These are phyloP conservation scores for Pseudogymnoascus verrucosus DNA, from an alignment of 2,329 filamentous ascomycete species.

Conservation along the genomic window DNA sequence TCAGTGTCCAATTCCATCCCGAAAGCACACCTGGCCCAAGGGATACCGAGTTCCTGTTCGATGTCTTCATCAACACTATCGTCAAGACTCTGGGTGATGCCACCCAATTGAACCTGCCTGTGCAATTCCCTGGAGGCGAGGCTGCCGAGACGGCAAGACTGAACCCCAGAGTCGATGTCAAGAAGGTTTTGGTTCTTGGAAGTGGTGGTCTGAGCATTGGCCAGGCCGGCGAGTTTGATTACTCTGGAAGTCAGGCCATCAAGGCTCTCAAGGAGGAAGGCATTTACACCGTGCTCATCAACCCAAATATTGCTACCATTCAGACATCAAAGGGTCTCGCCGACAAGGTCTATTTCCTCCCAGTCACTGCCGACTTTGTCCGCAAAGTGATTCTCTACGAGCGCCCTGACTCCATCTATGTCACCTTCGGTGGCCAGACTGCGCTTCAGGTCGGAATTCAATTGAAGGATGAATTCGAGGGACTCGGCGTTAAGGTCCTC, in stretches of 20 bases:
- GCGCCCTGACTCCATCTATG: constrained; percentile 91
- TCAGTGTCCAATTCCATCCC: constrained; percentile 99
- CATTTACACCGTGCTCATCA: constrained; percentile 96
- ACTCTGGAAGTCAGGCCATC: constrained; percentile 96
- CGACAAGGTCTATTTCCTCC: constrained; percentile 98
- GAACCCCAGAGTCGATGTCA: constrained; percentile 73
- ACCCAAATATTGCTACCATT: constrained; percentile 97
- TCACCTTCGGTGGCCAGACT: constrained; percentile 95
- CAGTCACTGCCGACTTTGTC: constrained; percentile 93
- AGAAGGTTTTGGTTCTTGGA: constrained; percentile 91
- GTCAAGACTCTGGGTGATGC: constrained; percentile 60
- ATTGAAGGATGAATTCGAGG: constrained; percentile 93
- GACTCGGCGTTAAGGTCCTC: constrained; percentile 84
- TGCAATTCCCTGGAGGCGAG: constrained; percentile 80
- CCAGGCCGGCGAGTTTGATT: constrained; percentile 97
- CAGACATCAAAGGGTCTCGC: constrained; percentile 96
- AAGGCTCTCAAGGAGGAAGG: constrained; percentile 97
- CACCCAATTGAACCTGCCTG: constrained; percentile 60
- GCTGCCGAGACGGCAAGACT: constrained; percentile 68
- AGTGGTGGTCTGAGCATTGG: constrained; percentile 95
- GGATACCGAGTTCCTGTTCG: constrained; percentile 94
- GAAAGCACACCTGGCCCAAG: constrained; percentile 92
- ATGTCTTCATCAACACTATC: constrained; percentile 89
- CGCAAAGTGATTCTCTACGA: constrained; percentile 96
- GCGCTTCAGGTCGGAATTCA: constrained; percentile 95